Base-by-base conservation (phyloP, 1,139 yeast species). In the Suzukiozyma palmioleophila region DNA sequence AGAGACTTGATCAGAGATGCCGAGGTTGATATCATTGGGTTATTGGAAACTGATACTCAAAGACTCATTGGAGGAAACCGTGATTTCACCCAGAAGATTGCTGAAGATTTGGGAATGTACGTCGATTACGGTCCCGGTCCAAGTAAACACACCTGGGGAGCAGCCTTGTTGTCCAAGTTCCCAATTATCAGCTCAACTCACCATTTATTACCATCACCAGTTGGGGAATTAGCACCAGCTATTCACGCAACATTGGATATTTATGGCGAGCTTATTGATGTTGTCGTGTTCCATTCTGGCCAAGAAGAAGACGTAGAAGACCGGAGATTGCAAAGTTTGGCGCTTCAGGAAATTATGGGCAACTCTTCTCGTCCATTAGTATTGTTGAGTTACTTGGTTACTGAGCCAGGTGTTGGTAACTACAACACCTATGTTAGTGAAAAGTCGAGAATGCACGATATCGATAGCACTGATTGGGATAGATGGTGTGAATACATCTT, bases 71-170 rank as follows among this genome's bases (percentile, higher is more conserved):
- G 94, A 74, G 98, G 98, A 35, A 87, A 89, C 64, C 77, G 98
- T 54, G 98, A 92, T 54, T 70, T 92, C 56, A 89, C 97, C 1
- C 96, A 88, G 63, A 81, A 81, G 46, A 70, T 92, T 46, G 96
- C 97, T 0, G 96, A 89, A 61, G 96, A 90, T 51, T 73, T 92
- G 50, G 92, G 90, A 27, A 88, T 88, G 92, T 92, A 90, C 58
- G 90, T 82, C 18, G 98, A 92, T 62, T 92, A 81, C 56, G 98
- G 98, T 11, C 98, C 98, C 3, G 97, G 97, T 11, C 97, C 98
- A 42, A 87, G 89, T 59, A 85, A 90, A 61, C 97, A 92, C 62
- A 92, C 98, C 0, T 92, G 98, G 98, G 98, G 98, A 32, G 85
- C 94, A 38, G 94, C 94, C 2, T 71, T 92, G 45, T 70, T 92